These are phyloP conservation scores for Cryomyces minteri DNA, from an alignment of 495 filamentous ascomycete genomes.

Conservation along the genomic window DNA sequence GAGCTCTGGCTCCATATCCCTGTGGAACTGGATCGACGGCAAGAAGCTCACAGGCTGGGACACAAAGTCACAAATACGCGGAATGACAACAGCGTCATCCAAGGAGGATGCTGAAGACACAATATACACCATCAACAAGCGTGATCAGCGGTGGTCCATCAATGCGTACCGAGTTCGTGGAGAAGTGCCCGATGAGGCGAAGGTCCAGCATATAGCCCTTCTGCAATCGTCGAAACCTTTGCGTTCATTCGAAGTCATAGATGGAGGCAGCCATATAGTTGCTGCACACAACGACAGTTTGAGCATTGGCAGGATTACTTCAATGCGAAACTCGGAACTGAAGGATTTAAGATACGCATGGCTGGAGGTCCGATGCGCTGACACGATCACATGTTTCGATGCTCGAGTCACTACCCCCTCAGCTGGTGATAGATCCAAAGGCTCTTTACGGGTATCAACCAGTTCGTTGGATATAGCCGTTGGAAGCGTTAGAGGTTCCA, in stretches of 20 bases:
- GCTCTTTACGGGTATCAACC: too few relatives aligned
- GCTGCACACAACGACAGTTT: slow-evolving; percentile 18
- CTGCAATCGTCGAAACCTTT: neutral
- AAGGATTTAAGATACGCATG: slow-evolving; percentile 27
- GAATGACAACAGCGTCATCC: slow-evolving; percentile 19
- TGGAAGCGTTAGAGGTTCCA: slow-evolving; percentile 53
- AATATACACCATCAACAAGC: slow-evolving; percentile 9
- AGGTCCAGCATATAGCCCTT: neutral
- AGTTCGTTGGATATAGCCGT: slow-evolving; percentile 51
- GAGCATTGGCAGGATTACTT: slow-evolving; percentile 10
- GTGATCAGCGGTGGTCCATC: slow-evolving; percentile 4
- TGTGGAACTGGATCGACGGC: slow-evolving; percentile 61
- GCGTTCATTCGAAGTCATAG: slow-evolving; percentile 16
- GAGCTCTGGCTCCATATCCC: slow-evolving; percentile 40
- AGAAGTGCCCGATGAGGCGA: neutral
- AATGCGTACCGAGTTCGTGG: slow-evolving; percentile 8
- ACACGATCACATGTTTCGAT: slow-evolving; percentile 41
- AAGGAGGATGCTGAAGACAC: neutral
- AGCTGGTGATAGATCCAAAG: neutral
- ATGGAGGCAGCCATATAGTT: slow-evolving; percentile 21
- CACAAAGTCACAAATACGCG: slow-evolving; percentile 19
- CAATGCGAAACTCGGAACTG: slow-evolving; percentile 2
- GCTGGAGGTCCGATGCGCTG: slow-evolving; percentile 31
- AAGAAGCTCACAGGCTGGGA: slow-evolving; percentile 29
- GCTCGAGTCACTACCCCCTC: slow-evolving; percentile 14